Percentiles rank a stretch among this genome's conserved stretches.
Conservation (phyloP, 2,329 filamentous ascomycete genomes). For the Xylaria multiplex region DNA sequence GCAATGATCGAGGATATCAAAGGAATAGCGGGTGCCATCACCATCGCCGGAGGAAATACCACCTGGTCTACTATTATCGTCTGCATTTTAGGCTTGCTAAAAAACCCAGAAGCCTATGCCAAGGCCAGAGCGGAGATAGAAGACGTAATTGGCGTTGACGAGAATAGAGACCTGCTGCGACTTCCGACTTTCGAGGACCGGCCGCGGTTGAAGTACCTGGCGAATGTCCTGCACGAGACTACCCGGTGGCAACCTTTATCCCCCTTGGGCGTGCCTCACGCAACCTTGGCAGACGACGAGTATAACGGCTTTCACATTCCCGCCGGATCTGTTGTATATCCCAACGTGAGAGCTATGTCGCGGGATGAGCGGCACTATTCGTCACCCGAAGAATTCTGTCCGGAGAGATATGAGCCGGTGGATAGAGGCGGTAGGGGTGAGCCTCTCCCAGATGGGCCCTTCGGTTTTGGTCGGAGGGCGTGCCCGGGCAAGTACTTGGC, state of each 20-base stretch:
- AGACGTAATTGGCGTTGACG: slow-evolving; percentile 48
- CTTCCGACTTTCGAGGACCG: slow-evolving; percentile 51
- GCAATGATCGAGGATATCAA: slow-evolving; percentile 34
- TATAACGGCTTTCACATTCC: slow-evolving; percentile 59
- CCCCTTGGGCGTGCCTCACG: slow-evolving; percentile 54
- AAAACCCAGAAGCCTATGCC: slow-evolving; percentile 53
- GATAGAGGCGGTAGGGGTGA: slow-evolving; percentile 44
- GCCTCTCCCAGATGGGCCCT: slow-evolving; percentile 47
- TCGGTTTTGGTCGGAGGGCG: slow-evolving; percentile 58
- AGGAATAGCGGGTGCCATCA: slow-evolving; percentile 33
- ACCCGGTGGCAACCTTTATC: slow-evolving; percentile 50
- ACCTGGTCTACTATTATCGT: slow-evolving; percentile 48
- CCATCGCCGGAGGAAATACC: slow-evolving; percentile 48
- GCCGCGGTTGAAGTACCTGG: slow-evolving; percentile 52
- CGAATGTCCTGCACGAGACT: slow-evolving; percentile 54
- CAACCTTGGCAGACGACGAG: slow-evolving; percentile 52
- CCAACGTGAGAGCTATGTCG: slow-evolving; percentile 55
- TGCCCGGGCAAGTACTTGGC: slow-evolving; percentile 59
- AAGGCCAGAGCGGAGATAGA: slow-evolving; percentile 50
- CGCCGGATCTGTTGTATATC: slow-evolving; percentile 54
- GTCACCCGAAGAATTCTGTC: slow-evolving; percentile 49
- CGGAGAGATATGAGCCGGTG: slow-evolving; percentile 45
- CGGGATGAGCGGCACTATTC: slow-evolving; percentile 47
- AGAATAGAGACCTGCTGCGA: slow-evolving; percentile 38
- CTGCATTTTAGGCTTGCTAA: slow-evolving; percentile 54